Base-by-base conservation (phyloP, 192 early-diverging fungal genomes). In the Backusella psychrophila region DNA sequence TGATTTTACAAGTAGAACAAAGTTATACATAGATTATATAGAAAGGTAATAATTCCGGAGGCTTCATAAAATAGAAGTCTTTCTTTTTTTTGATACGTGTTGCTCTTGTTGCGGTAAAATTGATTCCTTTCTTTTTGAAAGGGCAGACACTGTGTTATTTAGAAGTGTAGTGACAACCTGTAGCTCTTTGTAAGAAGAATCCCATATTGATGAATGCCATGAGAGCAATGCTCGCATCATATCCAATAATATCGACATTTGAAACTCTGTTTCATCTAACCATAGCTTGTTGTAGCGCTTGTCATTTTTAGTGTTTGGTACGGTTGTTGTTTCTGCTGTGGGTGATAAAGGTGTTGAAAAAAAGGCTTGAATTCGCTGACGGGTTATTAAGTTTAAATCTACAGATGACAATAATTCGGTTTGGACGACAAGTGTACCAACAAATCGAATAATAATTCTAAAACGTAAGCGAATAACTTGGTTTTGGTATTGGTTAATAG, bases 331-430 rank as follows among this genome's bases (percentile, higher is more conserved):
- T 68, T 19, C 38, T 69, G 17, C 15, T 63, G 36, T 21, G 14
- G 35, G n/a, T 12, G 52, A 23, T n/a, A 31, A 14, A 6, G 21
- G 19, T 31, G 72, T 74, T 15, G 56, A 56, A 66, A 78, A 74
- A 23, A 78, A 73, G 17, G 63, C 33, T 36, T 66, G 19, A 21
- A 78, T 78, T 17, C 66, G 71, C 68, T 78, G 71, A 14, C 72
- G 77, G 14, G 53, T 36, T 21, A 78, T 35, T 39, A 73, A 14
- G 33, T 67, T 33, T 26, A 78, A 53, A 74, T 78, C 77, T 52
- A 36, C 46, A 15, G 77, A 21, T 21, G 71, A 73, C 3, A 78
- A 49, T n/a, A 78, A 56, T 34, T 78, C 77, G 8, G 77, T 78
- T 63, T 78, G 77, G 8, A 66, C 77, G 46, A 63, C 3, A 26